phyloP scores from a whole-genome alignment of 805 yeast genomes.

The Candida boidinii region DNA sequence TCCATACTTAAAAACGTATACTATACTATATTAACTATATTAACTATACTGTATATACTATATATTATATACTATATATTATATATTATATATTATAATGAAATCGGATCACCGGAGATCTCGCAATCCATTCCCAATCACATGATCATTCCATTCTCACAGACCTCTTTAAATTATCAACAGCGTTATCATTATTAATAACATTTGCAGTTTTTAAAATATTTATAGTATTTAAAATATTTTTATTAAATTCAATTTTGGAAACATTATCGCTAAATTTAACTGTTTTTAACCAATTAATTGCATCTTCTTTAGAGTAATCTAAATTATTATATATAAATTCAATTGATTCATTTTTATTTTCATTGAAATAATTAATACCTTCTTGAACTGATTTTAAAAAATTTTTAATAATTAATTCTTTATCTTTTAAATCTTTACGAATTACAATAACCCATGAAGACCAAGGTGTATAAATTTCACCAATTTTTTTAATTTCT shows the following conservation, averaged over 20 bases:
- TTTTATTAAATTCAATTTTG: conserved; percentile 36
- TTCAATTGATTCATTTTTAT: conserved; percentile 57
- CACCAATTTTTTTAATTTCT: conserved; percentile 78
- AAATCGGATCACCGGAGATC: too few species aligned
- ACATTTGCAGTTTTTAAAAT: conserved; percentile 63
- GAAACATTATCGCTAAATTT: conserved; percentile 43
- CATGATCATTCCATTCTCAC: too few species aligned
- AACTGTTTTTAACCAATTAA: conserved; percentile 77
- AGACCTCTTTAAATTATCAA: conserved; percentile 7
- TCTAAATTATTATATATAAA: conserved; percentile 64
- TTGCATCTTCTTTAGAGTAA: conserved; percentile 69
- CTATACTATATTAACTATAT: too few species aligned
- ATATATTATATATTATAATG: too few species aligned
- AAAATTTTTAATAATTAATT: conserved; percentile 29
- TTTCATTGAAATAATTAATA: conserved; percentile 48
- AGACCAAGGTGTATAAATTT: conserved; percentile 94
- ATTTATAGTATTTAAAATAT: conserved; percentile 47
- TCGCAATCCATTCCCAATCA: too few species aligned
- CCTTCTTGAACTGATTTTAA: conserved; percentile 56
- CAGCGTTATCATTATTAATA: conserved; percentile 12
- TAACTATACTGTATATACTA: too few species aligned
- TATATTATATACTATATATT: too few species aligned
- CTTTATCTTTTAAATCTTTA: conserved; percentile 20
- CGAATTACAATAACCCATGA: conserved; percentile 70
- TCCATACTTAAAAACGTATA: too few species aligned